Percentiles rank a stretch among this genome's conserved stretches.
Evolutionary conservation across 2,329 filamentous ascomycete species (phyloP).

Genomic region (Cladosporium cucumerinum): DNA sequence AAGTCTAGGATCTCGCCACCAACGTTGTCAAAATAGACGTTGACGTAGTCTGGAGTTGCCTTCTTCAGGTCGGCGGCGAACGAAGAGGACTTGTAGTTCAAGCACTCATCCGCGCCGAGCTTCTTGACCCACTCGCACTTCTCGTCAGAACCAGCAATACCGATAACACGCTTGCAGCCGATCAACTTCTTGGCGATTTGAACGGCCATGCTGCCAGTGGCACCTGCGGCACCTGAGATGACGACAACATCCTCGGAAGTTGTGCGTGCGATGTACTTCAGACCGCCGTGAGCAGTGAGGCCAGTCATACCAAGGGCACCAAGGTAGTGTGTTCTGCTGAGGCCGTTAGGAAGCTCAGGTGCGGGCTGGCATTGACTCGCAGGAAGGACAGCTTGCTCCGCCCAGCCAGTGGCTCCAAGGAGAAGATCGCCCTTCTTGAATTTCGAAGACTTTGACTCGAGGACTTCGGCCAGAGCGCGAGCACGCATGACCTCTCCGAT

Average conservation of each 20-base stretch:
- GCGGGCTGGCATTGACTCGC: conserved; percentile 29
- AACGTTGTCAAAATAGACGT: conserved; percentile 74
- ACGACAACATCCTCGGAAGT: conserved; percentile 46
- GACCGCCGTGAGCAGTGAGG: conserved; percentile 49
- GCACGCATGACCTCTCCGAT: conserved; percentile 41
- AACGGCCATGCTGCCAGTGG: conserved; percentile 48
- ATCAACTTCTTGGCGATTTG: conserved; percentile 53
- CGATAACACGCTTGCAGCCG: conserved; percentile 46
- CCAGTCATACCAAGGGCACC: conserved; percentile 45
- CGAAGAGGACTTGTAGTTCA: conserved; percentile 52
- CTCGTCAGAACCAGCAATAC: conserved; percentile 51
- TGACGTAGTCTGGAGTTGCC: conserved; percentile 48
- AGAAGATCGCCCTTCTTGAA: conserved; percentile 39
- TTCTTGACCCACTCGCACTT: conserved; percentile 53
- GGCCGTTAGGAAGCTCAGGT: conserved; percentile 30
- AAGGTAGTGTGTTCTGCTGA: conserved; percentile 45
- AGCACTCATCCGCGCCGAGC: conserved; percentile 52
- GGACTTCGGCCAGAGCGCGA: conserved; percentile 36
- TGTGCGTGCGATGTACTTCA: conserved; percentile 40
- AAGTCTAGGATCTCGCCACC: conserved; percentile 68
- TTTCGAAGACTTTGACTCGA: conserved; percentile 35
- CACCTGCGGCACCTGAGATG: conserved; percentile 48
- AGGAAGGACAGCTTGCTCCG: conserved; percentile 42
- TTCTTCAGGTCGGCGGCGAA: conserved; percentile 48
- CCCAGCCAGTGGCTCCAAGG: conserved; percentile 36